Conservation (phyloP, 192 early-diverging fungal species). For the Backusella tuberculispora region DNA sequence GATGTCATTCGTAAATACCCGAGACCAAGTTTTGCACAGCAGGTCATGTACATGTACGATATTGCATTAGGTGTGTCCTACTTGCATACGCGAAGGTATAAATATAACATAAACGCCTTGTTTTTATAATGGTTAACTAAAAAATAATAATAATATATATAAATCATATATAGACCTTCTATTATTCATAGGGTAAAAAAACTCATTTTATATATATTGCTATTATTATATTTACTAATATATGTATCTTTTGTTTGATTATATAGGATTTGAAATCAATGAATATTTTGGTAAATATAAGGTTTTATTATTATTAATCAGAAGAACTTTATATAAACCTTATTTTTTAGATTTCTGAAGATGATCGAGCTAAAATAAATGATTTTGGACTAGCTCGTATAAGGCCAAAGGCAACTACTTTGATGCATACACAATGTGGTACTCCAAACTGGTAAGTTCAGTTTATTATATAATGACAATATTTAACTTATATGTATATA, state of each 20-base stretch:
- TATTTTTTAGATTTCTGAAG: slow-evolving; percentile 51
- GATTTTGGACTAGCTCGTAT: slow-evolving; percentile 84
- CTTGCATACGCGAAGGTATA: slow-evolving; percentile 61
- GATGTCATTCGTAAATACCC: slow-evolving; percentile 69
- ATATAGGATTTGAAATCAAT: slow-evolving; percentile 73
- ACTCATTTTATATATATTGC: no score
- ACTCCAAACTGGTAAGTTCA: slow-evolving; percentile 71
- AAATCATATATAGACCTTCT: slow-evolving; percentile 50
- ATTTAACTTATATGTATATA: not conserved
- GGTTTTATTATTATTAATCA: not conserved
- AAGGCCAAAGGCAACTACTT: slow-evolving; percentile 66
- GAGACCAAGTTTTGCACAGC: slow-evolving; percentile 65
- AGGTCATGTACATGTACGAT: slow-evolving; percentile 79
- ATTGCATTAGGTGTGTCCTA: slow-evolving; percentile 75
- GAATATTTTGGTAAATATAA: slow-evolving; percentile 62
- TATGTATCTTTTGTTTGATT: no score
- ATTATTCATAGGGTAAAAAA: slow-evolving; percentile 67
- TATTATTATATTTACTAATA: no score
- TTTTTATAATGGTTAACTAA: not conserved
- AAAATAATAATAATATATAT: not conserved
- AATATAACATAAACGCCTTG: not conserved
- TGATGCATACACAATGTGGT: slow-evolving; percentile 77
- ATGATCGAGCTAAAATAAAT: slow-evolving; percentile 77
- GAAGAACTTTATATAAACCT: not conserved
- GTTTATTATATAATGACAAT: not conserved